Percentiles rank a stretch among this genome's conserved stretches.
Evolutionary conservation across 352 stramenopile species (phyloP).

Genomic region (Pythium aphanidermatum): DNA sequence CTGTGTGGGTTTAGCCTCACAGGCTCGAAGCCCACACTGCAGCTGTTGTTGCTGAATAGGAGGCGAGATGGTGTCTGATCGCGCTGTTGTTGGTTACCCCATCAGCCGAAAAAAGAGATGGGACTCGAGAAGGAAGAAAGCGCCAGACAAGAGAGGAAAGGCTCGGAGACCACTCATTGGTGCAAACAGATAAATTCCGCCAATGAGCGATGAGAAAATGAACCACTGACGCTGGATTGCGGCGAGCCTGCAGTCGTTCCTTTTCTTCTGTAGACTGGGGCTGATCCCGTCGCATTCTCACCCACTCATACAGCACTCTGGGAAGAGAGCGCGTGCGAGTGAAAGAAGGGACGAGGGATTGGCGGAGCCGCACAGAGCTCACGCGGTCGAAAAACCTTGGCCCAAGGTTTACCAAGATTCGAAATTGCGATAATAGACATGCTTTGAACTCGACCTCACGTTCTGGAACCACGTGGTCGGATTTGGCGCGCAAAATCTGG

Average conservation of each 20-base stretch:
- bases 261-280: slow-evolving; percentile 16
- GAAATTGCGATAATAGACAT: no score
- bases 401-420: no score
- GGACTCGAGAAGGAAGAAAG: slow-evolving; percentile 27
- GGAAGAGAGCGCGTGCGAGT: no score
- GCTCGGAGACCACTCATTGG: slow-evolving; percentile 28
- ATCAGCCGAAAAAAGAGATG: slow-evolving; percentile 35
- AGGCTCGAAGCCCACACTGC: neutral
- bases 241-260: no score
- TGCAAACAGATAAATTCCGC: slow-evolving; percentile 13
- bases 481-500: no score
- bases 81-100: slow-evolving; percentile 22
- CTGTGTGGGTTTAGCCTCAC: slow-evolving; percentile 21
- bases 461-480: no score
- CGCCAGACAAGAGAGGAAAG: slow-evolving; percentile 27
- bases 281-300: slow-evolving; percentile 12
- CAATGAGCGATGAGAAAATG: slow-evolving; percentile 19
- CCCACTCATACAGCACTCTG: slow-evolving; percentile 2
- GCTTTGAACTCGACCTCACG: no score
- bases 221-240: no score
- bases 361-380: neutral
- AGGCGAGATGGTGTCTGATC: slow-evolving; percentile 22
- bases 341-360: slow-evolving; percentile 14
- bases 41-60: slow-evolving; percentile 28
- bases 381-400: slow-evolving; percentile 3